A percentile compares a stretch with the other conserved stretches of the same genome.
Conservation (phyloP, 2,329 filamentous ascomycete species). For the Fusarium sp. region DNA sequence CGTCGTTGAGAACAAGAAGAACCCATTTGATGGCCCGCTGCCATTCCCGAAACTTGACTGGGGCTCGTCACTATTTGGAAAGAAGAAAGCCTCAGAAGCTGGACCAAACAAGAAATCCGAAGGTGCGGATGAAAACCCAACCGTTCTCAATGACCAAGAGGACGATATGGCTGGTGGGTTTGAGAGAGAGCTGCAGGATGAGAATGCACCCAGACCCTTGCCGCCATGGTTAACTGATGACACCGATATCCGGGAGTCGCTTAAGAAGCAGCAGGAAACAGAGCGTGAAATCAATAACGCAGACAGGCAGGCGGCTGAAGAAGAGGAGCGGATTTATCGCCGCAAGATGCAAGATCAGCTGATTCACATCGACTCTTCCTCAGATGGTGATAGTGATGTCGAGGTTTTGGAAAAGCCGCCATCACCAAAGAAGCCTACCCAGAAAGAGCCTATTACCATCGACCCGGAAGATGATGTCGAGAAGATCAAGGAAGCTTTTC, state of each 20-base stretch:
- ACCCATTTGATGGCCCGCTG: conserved; percentile 79
- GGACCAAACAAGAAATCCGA: conserved; percentile 26
- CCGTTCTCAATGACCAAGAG: conserved; percentile 41
- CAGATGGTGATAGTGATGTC: conserved; percentile 66
- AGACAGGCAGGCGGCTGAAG: conserved; percentile 66
- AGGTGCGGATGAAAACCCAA: conserved; percentile 14
- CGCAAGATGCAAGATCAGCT: conserved; percentile 59
- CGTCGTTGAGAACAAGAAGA: conserved; percentile 64
- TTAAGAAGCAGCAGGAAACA: conserved; percentile 66
- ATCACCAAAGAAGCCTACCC: conserved; percentile 39
- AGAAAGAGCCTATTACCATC: not conserved
- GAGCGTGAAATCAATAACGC: conserved; percentile 73
- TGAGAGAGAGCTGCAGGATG: conserved; percentile 59
- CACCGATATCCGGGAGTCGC: conserved; percentile 72
- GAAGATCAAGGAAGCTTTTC: not conserved
- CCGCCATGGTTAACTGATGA: conserved; percentile 80
- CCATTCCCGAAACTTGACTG: conserved; percentile 89
- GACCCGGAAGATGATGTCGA: conserved; percentile 13
- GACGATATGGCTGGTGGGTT: conserved; percentile 73
- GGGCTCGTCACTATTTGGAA: conserved; percentile 69
- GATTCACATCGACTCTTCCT: conserved; percentile 72
- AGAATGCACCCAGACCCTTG: conserved; percentile 66
- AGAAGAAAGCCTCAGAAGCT: conserved; percentile 47
- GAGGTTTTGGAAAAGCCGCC: conserved; percentile 65
- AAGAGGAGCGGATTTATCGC: conserved; percentile 62